A percentile compares a stretch with the other conserved stretches of the same genome.
Evolutionary conservation across 225 moss, liverwort and hornwort species (phyloP).

Genomic region (Straminergon stramineum): DNA sequence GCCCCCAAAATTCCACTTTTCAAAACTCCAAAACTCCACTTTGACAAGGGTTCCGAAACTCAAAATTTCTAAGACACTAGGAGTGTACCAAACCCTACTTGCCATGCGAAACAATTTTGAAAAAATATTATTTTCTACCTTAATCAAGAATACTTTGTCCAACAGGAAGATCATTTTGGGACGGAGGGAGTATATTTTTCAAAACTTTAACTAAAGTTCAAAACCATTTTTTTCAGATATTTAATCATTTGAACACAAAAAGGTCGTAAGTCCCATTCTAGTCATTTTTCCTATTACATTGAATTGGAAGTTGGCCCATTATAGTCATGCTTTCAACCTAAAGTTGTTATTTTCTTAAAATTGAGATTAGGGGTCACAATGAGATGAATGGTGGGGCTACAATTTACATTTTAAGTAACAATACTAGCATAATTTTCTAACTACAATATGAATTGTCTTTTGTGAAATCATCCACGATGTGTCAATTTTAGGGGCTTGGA

Average conservation of each 20-base stretch:
- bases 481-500: background rate
- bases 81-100: too few relatives aligned
- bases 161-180: too few relatives aligned
- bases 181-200: background rate
- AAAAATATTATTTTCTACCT: too few relatives aligned
- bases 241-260: background rate
- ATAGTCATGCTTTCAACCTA: background rate
- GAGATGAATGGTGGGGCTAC: background rate
- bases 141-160: too few relatives aligned
- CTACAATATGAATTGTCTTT: background rate
- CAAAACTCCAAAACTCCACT: too few relatives aligned
- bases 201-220: fast-evolving
- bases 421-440: background rate
- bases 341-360: background rate
- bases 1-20: too few relatives aligned
- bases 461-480: background rate
- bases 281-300: background rate
- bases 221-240: background rate
- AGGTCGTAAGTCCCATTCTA: background rate
- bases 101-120: too few relatives aligned
- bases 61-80: too few relatives aligned
- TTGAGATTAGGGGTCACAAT: fast-evolving
- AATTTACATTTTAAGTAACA: background rate
- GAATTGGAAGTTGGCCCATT: background rate
- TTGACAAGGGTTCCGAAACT: too few relatives aligned